A percentile compares a stretch with the other conserved stretches of the same genome.
These are phyloP conservation scores for Ganoderma boninense DNA, from an alignment of 1,284 basidiomycete species.

Conservation along the genomic window DNA sequence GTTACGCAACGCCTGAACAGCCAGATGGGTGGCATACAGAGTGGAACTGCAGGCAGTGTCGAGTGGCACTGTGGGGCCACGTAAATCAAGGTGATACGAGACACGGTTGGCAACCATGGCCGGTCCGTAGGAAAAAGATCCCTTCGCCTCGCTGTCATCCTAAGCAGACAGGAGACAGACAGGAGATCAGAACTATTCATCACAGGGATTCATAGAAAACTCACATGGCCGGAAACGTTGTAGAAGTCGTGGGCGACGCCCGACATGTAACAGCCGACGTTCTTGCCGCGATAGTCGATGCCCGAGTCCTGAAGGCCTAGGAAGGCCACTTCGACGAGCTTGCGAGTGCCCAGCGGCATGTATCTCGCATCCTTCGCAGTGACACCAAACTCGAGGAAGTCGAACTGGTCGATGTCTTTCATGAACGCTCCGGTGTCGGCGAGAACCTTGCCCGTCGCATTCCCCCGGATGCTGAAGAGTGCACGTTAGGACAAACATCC, in stretches of 20 bases:
- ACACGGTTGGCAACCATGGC: constrained; percentile 55
- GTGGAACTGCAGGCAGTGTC: constrained; percentile 62
- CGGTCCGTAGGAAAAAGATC: constrained; percentile 47
- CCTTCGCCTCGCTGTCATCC: constrained; percentile 48
- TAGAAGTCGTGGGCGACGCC: constrained; percentile 32
- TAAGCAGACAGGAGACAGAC: constrained; percentile 17
- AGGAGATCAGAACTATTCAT: not conserved
- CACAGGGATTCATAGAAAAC: not conserved
- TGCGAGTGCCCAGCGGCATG: constrained; percentile 47
- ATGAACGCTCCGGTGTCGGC: constrained; percentile 45
- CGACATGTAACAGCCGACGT: constrained; percentile 49
- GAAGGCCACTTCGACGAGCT: constrained; percentile 48
- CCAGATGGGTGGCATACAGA: constrained; percentile 55
- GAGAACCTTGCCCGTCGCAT: not conserved
- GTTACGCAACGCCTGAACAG: constrained; percentile 50
- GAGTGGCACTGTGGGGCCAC: constrained; percentile 54
- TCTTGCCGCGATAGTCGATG: constrained; percentile 47
- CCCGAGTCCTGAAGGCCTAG: constrained; percentile 51
- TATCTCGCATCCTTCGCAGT: constrained; percentile 46
- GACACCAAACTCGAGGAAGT: constrained; percentile 51
- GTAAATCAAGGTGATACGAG: constrained; percentile 57
- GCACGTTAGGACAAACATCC: not conserved
- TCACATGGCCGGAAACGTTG: constrained; percentile 23
- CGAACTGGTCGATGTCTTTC: constrained; percentile 47
- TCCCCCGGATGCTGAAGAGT: not conserved